A percentile compares a stretch with the other conserved stretches of the same genome.
These are phyloP conservation scores for Metarhizium anisopliae DNA, from an alignment of 2,329 filamentous ascomycete species.

Conservation along the genomic window DNA sequence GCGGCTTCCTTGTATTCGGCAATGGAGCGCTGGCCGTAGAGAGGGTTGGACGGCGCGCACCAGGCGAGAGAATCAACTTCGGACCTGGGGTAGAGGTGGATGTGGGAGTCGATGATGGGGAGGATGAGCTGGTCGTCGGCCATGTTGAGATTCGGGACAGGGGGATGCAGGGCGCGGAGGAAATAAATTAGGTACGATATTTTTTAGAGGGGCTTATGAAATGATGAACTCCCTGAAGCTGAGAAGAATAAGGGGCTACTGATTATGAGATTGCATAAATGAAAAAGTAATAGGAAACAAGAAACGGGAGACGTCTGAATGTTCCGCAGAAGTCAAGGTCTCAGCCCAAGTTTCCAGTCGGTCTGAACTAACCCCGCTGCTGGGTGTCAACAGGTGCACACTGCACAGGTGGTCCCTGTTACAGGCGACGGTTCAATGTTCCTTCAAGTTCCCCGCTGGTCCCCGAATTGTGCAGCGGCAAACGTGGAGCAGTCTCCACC, in stretches of 20 bases:
- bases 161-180: background rate
- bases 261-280: background rate
- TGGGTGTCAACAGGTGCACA: background rate
- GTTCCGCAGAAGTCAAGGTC: background rate
- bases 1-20: constrained; percentile 49
- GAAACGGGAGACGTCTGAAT: background rate
- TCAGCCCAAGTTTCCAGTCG: background rate
- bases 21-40: constrained; percentile 57
- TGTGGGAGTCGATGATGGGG: constrained; percentile 79
- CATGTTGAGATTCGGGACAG: constrained; percentile 15
- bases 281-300: background rate
- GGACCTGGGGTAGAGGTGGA: constrained; percentile 72
- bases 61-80: constrained; percentile 62
- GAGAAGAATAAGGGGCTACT: background rate
- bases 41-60: constrained; percentile 49
- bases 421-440: background rate
- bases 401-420: background rate
- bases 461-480: too few relatives aligned
- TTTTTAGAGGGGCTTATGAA: background rate
- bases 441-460: background rate
- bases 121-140: constrained; percentile 31
- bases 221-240: background rate
- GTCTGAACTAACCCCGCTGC: background rate
- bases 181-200: background rate
- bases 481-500: too few relatives aligned